A percentile compares a stretch with the other conserved stretches of the same genome.
Conservation (phyloP, 2,329 filamentous ascomycete genomes). For the Cladophialophora immunda region DNA sequence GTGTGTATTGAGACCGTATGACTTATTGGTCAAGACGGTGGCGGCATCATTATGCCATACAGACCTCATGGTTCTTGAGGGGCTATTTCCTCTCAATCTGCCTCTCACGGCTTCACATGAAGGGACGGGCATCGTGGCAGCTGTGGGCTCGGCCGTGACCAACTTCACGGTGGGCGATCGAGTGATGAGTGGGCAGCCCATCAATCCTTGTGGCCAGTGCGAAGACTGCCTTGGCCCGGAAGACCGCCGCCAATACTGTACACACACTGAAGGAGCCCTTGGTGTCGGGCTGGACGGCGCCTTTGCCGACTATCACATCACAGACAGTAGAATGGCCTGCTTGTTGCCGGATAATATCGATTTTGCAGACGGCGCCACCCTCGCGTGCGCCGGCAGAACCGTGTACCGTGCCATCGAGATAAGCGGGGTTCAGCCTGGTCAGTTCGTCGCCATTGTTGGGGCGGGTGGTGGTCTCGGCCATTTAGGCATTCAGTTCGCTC, state of each 20-base stretch:
- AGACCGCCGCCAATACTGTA: slow-evolving; percentile 61
- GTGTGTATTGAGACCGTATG: slow-evolving; percentile 48
- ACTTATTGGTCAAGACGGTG: slow-evolving; percentile 67
- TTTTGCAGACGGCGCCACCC: slow-evolving; percentile 62
- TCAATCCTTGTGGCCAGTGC: slow-evolving; percentile 63
- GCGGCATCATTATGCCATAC: slow-evolving; percentile 71
- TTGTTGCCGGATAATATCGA: slow-evolving; percentile 58
- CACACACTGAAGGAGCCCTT: slow-evolving; percentile 52
- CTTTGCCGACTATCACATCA: slow-evolving; percentile 65
- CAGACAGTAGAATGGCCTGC: slow-evolving; percentile 58
- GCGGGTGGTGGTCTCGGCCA: slow-evolving; percentile 63
- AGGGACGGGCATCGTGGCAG: slow-evolving; percentile 59
- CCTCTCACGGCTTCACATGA: slow-evolving; percentile 66
- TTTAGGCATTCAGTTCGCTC: slow-evolving; percentile 61
- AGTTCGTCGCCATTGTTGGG: slow-evolving; percentile 57
- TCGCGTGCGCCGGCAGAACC: slow-evolving; percentile 65
- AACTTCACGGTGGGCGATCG: slow-evolving; percentile 60
- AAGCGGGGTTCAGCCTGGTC: slow-evolving; percentile 46
- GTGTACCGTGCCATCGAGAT: slow-evolving; percentile 58
- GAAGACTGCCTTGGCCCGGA: slow-evolving; percentile 60
- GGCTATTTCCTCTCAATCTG: slow-evolving; percentile 57
- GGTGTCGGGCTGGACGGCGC: slow-evolving; percentile 62
- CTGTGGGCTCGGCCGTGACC: slow-evolving; percentile 43
- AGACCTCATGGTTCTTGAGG: slow-evolving; percentile 62
- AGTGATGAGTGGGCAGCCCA: slow-evolving; percentile 64